Base-by-base conservation (phyloP, 805 yeast species). In the Wickerhamiella sergipiensis region DNA sequence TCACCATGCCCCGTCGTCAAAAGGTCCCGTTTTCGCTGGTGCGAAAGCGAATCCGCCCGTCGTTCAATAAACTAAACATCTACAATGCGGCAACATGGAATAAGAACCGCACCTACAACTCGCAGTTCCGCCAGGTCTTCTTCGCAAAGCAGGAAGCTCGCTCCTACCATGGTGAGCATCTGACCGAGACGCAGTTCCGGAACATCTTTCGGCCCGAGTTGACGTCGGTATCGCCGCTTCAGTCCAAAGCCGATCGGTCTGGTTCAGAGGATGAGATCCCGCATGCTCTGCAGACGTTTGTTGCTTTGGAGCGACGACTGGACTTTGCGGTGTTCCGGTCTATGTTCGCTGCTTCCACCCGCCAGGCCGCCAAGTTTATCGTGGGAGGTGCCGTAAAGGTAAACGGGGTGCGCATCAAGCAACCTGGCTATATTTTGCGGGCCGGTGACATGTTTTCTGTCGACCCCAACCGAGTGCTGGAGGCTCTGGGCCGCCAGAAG, bases 41-140 rank as follows among this genome's bases (percentile, higher is more conserved):
- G 48, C 61, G 70, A 49, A 65, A 64, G 59, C 61, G 67, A 49
- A 59, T 92, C 59, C 83, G 97, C 60, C 78, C 95, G 53, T 84
- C 96, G 22, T 85, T 86, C 83, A 89, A 86, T 78, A 88, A 88
- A 69, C 80, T 79, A 69, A 90, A 90, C 66, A 72, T 92, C 65
- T 92, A 86, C 78, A 92, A 92, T 62, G 88, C 60, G 80, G 83
- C 73, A 83, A 88, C 63, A 33, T 69, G 72, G 85, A 83, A 66
- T 73, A 79, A 46, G 73, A 55, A 53, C 52, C 61, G 58, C 24
- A 55, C 59, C 24, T 55, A 51, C 36, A 73, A 53, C 68, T 79
- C 95, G n/a, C 71, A 86, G 53, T 92, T 75, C 69, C 95, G 86
- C 68, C 95, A 90, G 67, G 87, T 88, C 68, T 92, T 95, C 90